Base-by-base conservation (phyloP, 805 yeast species). In the Metschnikowia cubensis region DNA sequence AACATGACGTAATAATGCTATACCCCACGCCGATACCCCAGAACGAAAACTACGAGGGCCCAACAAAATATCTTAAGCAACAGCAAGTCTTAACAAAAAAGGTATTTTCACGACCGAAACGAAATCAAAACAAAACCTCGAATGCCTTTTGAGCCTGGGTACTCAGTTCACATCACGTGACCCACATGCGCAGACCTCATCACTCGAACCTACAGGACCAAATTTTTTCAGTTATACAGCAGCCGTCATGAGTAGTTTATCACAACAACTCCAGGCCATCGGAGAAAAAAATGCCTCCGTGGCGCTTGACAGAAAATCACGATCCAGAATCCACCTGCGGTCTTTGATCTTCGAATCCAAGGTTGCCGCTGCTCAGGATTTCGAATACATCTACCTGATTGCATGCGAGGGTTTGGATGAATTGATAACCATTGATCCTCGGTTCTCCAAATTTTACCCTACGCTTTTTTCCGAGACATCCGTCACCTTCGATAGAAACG, bases 281-380 rank as follows among this genome's bases (percentile, higher is more conserved):
- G 80, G 84, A 33, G 75, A 74, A 53, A 79, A 76, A 52, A 82
- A 81, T 47, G 82, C 85, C 42, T 81, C 92, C 34, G 81, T 87
- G 47, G 89, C 90, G 2, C 74, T 87, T 55, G 97, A 92, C 65
- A 81, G 97, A 66, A 90, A 90, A 68, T 77, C 81, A 59, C 78
- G 97, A 66, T 88, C 90, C 54, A 87, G 86, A 67, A 72, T 90
- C 50, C 99, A 94, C 64, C 83, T 96, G 35, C 84, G 89, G 36
- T 94, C 99, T 43, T 80, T 94, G 56, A 79, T 94, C 25, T 91
- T 85, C 66, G 95, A 89, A 39, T 77, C 96, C 8, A 83, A 85
- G 59, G 83, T 82, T 53, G 99, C 99, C 15, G 88, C 95, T n/a
- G 80, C 91, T 34, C 98, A 94, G 71, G 99, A 94, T 66, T 91